Conservation (phyloP, 2,329 filamentous ascomycete species). For the Phialophora macrospora region DNA sequence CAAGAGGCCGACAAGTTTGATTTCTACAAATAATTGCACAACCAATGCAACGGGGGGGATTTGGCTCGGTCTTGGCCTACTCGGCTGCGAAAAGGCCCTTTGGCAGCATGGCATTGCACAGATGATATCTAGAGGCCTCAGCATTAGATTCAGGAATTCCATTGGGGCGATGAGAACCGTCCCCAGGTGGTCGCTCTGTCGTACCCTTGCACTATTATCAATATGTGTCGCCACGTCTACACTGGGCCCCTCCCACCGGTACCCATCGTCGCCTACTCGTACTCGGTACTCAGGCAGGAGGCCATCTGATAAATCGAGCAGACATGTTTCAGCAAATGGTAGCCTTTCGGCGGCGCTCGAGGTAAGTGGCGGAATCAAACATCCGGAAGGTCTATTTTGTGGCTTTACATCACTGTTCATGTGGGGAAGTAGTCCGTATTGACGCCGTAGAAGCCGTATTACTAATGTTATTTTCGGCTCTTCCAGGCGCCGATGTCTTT, state of each 20-base stretch:
- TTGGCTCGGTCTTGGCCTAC: not conserved
- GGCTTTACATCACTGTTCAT: not conserved
- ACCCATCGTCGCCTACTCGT: not conserved
- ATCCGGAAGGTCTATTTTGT: not conserved
- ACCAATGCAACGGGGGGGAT: not conserved
- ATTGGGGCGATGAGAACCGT: not conserved
- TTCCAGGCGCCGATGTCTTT: not conserved
- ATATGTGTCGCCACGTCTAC: not conserved
- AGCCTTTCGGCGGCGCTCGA: not conserved
- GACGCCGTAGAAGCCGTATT: not conserved
- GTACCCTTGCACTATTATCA: not conserved
- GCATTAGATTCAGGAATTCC: not conserved
- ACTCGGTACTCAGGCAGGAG: not conserved
- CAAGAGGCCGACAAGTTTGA: slow-evolving; percentile 75
- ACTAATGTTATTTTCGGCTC: not conserved
- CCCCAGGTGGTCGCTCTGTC: no score
- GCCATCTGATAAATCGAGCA: not conserved
- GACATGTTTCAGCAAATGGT: not conserved
- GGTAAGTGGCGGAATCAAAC: not conserved
- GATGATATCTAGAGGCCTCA: not conserved
- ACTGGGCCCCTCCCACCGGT: not conserved
- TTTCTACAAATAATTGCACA: slow-evolving; percentile 65
- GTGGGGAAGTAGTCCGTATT: not conserved
- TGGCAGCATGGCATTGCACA: slow-evolving; percentile 19
- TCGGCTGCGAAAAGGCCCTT: not conserved